A percentile compares a stretch with the other conserved stretches of the same genome.
These are phyloP conservation scores for Cercospora sesami DNA, from an alignment of 2,329 filamentous ascomycete genomes.

Conservation along the genomic window DNA sequence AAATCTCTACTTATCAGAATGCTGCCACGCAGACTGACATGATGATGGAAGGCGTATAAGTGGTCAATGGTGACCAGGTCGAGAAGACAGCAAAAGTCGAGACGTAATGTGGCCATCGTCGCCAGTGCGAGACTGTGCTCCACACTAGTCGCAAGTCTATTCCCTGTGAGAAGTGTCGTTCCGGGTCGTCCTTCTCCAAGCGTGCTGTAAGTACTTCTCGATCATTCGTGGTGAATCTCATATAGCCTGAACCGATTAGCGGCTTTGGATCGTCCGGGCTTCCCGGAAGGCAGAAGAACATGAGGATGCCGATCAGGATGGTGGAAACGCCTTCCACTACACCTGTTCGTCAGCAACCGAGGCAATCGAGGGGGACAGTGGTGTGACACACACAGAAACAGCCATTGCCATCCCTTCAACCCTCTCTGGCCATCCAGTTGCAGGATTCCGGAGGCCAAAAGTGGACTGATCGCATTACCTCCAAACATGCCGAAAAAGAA, in stretches of 20 bases:
- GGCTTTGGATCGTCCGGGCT: constrained; percentile 9
- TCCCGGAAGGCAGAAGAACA: constrained; percentile 12
- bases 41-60: constrained; percentile 52
- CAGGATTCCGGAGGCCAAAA: constrained; percentile 10
- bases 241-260: constrained; percentile 6
- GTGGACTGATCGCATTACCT: constrained; percentile 9
- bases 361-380: background rate
- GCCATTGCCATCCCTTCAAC: constrained; percentile 11
- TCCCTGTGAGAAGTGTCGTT: background rate
- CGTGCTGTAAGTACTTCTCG: background rate
- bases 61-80: constrained; percentile 55
- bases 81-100: constrained; percentile 54
- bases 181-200: background rate
- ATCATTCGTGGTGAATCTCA: background rate
- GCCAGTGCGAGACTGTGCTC: constrained; percentile 8
- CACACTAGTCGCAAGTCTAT: constrained; percentile 8
- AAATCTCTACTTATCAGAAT: background rate
- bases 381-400: constrained; percentile 4
- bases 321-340: constrained; percentile 10
- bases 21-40: background rate
- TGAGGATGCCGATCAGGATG: background rate
- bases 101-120: constrained; percentile 15
- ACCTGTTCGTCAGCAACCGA: background rate
- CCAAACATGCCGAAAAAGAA: constrained; percentile 16
- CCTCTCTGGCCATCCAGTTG: background rate